Evolutionary conservation across 2,329 filamentous ascomycete genomes (phyloP).

Genomic region (Aspergillus oerlinghausenensis): DNA sequence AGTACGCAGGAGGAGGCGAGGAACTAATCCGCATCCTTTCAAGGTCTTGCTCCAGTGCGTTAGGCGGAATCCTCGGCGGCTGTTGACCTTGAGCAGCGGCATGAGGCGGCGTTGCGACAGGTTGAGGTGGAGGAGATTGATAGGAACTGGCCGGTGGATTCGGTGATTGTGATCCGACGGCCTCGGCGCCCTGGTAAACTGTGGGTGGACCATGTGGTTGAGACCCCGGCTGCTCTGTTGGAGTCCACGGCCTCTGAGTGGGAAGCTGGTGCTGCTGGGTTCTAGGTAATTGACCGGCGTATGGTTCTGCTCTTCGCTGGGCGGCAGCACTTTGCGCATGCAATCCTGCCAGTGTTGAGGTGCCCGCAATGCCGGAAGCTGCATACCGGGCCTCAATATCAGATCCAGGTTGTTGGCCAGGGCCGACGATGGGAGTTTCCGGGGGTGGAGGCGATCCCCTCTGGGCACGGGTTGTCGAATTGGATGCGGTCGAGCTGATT

Average conservation of each 20-base stretch:
- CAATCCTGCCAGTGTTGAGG: slow-evolving; percentile 73
- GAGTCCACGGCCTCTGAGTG: slow-evolving; percentile 75
- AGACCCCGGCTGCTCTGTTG: slow-evolving; percentile 81
- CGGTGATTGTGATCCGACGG: slow-evolving; percentile 49
- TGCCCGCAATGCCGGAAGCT: slow-evolving; percentile 82
- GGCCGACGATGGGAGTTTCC: slow-evolving; percentile 79
- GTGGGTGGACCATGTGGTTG: slow-evolving; percentile 86
- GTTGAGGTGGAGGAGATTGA: slow-evolving; percentile 29
- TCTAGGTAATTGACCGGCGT: slow-evolving; percentile 50
- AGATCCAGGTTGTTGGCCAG: slow-evolving; percentile 64
- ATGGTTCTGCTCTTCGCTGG: slow-evolving; percentile 74
- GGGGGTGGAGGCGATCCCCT: slow-evolving; percentile 91
- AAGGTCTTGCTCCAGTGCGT: slow-evolving; percentile 80
- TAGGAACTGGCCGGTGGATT: slow-evolving; percentile 37
- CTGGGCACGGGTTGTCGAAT: slow-evolving; percentile 85
- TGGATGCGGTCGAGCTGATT: slow-evolving; percentile 79
- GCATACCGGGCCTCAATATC: slow-evolving; percentile 91
- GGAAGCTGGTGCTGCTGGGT: slow-evolving; percentile 34
- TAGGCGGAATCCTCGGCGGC: slow-evolving; percentile 50
- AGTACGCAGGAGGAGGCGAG: slow-evolving; percentile 93
- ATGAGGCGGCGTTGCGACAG: slow-evolving; percentile 17
- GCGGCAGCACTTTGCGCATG: slow-evolving; percentile 74
- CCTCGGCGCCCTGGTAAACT: slow-evolving; percentile 80
- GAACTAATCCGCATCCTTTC: slow-evolving; percentile 74
- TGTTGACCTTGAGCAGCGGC: slow-evolving; percentile 17